These are phyloP conservation scores for Daucus carota DNA, from an alignment of 129 eudicot genomes.

Conservation along the genomic window DNA sequence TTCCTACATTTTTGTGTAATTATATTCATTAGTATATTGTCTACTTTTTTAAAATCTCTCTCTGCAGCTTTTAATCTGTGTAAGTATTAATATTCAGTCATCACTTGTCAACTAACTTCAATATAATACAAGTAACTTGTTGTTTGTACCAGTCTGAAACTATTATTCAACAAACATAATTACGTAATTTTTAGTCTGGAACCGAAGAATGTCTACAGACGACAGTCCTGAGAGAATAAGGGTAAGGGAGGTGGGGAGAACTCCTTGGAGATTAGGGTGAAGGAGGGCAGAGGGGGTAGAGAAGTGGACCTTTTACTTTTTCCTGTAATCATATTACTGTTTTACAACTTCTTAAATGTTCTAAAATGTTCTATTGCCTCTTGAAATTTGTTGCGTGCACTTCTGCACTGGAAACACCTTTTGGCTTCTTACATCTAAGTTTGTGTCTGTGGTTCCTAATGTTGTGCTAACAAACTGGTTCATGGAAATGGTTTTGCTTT, in stretches of 20 bases:
- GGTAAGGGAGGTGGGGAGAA: background rate
- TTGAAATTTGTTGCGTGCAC: background rate
- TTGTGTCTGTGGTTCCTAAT: background rate
- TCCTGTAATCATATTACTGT: too few relatives aligned
- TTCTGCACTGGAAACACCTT: background rate
- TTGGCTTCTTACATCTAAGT: background rate
- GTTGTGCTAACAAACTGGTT: background rate
- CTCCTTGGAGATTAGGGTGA: too few relatives aligned
- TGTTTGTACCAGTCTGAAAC: background rate
- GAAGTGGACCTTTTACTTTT: background rate
- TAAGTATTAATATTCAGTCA: background rate
- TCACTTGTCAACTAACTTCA: background rate
- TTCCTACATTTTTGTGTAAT: too few relatives aligned
- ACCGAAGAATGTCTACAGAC: too few relatives aligned
- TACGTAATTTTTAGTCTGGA: background rate
- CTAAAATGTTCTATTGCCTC: background rate
- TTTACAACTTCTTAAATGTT: background rate
- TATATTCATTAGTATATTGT: background rate
- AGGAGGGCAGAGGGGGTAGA: background rate
- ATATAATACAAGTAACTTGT: background rate
- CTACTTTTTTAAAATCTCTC: background rate
- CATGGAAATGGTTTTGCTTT: background rate
- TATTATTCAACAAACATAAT: background rate
- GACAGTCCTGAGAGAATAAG: background rate
- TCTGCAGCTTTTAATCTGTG: background rate